These are phyloP conservation scores for Thalassiosira livingstoniorum DNA, from an alignment of 352 stramenopile species.

Conservation along the genomic window DNA sequence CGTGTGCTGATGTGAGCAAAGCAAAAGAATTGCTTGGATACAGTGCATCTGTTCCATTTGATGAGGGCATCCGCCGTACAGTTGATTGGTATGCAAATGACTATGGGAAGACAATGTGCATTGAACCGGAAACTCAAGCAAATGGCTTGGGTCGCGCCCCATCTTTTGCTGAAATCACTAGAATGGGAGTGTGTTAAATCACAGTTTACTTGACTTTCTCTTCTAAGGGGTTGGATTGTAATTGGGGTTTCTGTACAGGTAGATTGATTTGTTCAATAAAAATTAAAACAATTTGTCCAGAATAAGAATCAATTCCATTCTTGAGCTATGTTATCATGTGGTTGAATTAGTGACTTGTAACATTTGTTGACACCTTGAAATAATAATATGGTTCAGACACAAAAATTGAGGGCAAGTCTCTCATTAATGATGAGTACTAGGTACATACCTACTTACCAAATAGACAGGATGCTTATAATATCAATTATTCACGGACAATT, in stretches of 20 bases:
- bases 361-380: no score
- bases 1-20: conserved; percentile 96
- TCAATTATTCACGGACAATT: no score
- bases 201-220: not conserved
- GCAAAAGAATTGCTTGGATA: conserved; percentile 95
- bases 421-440: no score
- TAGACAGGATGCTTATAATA: no score
- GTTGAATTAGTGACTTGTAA: no score
- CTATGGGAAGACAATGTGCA: conserved; percentile 54
- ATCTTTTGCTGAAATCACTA: conserved; percentile 55
- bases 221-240: not conserved
- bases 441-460: no score
- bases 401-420: no score
- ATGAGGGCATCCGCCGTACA: conserved; percentile 92
- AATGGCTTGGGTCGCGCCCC: conserved; percentile 71
- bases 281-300: not conserved
- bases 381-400: no score
- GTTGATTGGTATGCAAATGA: conserved; percentile 92
- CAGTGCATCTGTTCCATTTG: conserved; percentile 91
- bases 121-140: conserved; percentile 69
- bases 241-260: not conserved
- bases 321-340: no score
- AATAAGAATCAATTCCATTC: no score
- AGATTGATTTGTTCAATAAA: not conserved
- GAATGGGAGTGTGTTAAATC: not conserved